A percentile compares a stretch with the other conserved stretches of the same genome.
phyloP scores from a whole-genome alignment of 805 yeast species.

The Metschnikowia lunata region DNA sequence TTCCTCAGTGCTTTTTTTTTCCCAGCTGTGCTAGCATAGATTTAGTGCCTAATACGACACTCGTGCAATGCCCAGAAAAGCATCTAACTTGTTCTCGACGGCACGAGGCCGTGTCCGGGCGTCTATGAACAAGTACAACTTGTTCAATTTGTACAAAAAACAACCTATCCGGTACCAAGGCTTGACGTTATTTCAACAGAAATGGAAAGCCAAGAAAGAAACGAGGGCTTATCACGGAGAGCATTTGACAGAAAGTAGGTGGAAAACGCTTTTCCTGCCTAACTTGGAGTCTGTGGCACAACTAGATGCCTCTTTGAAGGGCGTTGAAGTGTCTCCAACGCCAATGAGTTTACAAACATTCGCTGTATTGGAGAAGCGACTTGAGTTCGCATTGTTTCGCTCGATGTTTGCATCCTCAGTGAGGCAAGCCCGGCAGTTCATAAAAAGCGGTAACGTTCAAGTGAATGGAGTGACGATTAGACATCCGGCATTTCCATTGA shows the following conservation, averaged over 20 bases:
- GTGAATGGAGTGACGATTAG: constrained; percentile 80
- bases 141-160: constrained; percentile 83
- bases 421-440: constrained; percentile 89
- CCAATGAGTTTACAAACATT: constrained; percentile 87
- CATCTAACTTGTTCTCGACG: constrained; percentile 52
- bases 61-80: constrained; percentile 54
- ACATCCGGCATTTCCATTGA: constrained; percentile 73
- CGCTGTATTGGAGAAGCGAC: constrained; percentile 81
- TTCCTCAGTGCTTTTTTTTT: constrained; percentile 1
- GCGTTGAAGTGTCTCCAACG: constrained; percentile 52
- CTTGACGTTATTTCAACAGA: constrained; percentile 81
- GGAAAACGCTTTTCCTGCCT: constrained; percentile 66
- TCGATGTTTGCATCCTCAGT: constrained; percentile 89
- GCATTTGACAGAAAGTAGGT: constrained; percentile 76
- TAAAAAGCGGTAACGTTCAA: constrained; percentile 71
- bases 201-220: constrained; percentile 87
- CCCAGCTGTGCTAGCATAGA: no score
- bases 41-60: background rate
- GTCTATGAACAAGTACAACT: constrained; percentile 85
- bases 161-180: constrained; percentile 49
- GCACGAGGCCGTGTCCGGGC: constrained; percentile 75
- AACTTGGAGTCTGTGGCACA: constrained; percentile 84
- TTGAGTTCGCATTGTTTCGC: constrained; percentile 87
- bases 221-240: constrained; percentile 96
- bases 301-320: constrained; percentile 73